Evolutionary conservation across 1,284 basidiomycete species (phyloP).

Genomic region (Malassezia sp.): DNA sequence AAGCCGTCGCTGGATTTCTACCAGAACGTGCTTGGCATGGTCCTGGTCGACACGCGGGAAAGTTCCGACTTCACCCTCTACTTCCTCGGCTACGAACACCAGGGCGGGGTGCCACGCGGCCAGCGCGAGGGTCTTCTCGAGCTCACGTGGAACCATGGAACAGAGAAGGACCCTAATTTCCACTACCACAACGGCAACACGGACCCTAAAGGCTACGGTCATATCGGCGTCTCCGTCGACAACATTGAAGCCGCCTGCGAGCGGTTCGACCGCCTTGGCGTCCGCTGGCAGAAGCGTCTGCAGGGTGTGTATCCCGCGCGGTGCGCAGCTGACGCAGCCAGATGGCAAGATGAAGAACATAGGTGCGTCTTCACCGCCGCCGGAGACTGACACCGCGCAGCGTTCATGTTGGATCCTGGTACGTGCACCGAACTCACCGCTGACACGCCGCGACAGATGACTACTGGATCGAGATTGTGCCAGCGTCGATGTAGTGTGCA

Average conservation of each 20-base stretch:
- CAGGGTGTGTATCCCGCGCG: too few relatives aligned
- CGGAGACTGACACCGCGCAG: background rate
- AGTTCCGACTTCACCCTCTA: conserved; percentile 55
- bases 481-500: too few relatives aligned
- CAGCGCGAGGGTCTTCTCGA: conserved; percentile 54
- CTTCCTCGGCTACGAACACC: conserved; percentile 66
- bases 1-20: conserved; percentile 49
- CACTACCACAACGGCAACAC: conserved; percentile 43
- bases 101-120: conserved; percentile 51
- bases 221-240: conserved; percentile 70
- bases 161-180: conserved; percentile 35
- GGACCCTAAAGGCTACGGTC: conserved; percentile 43
- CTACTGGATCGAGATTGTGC: conserved; percentile 53
- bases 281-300: conserved; percentile 76
- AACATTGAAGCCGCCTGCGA: conserved; percentile 72
- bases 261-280: conserved; percentile 69
- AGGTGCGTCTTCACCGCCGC: conserved; percentile 42
- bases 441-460: too few relatives aligned
- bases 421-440: background rate
- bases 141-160: conserved; percentile 40
- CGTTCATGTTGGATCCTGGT: conserved; percentile 71
- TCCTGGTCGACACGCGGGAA: conserved; percentile 54
- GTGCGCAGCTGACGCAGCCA: background rate
- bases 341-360: conserved; percentile 74
- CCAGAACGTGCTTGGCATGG: conserved; percentile 64